Evolutionary conservation across 2,329 filamentous ascomycete species (phyloP).

Genomic region (Phaeosphaeriaceae sp.): DNA sequence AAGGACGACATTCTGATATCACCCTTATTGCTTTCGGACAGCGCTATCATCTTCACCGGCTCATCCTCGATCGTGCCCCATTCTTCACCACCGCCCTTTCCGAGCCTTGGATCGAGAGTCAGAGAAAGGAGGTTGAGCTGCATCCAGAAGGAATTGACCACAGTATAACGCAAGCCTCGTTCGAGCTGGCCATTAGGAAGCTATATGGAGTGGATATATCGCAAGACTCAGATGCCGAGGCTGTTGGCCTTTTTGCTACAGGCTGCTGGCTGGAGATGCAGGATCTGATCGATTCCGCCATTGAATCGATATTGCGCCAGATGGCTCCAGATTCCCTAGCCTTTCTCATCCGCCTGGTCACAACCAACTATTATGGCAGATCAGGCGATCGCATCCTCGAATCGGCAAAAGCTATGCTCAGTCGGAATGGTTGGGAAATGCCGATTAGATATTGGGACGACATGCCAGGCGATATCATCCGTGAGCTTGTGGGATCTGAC

Average conservation of each 20-base stretch:
- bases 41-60: conserved; percentile 59
- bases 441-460: conserved; percentile 61
- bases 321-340: conserved; percentile 59
- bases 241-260: conserved; percentile 62
- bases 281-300: conserved; percentile 60
- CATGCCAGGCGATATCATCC: conserved; percentile 63
- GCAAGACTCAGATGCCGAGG: conserved; percentile 58
- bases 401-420: conserved; percentile 65
- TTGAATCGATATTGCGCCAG: conserved; percentile 61
- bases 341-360: conserved; percentile 60
- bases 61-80: conserved; percentile 62
- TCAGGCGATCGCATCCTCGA: conserved; percentile 62
- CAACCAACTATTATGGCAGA: conserved; percentile 62
- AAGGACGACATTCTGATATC: conserved; percentile 62
- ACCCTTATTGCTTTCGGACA: conserved; percentile 60
- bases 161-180: conserved; percentile 60
- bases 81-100: conserved; percentile 63
- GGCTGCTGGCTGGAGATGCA: conserved; percentile 66
- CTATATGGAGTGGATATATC: conserved; percentile 59
- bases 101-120: conserved; percentile 63
- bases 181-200: conserved; percentile 62
- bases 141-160: conserved; percentile 61
- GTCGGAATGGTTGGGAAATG: conserved; percentile 64
- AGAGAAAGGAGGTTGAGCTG: conserved; percentile 58
- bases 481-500: conserved; percentile 65